Conservation (phyloP, 2,329 filamentous ascomycete species). For the Talaromyces verruculosus region DNA sequence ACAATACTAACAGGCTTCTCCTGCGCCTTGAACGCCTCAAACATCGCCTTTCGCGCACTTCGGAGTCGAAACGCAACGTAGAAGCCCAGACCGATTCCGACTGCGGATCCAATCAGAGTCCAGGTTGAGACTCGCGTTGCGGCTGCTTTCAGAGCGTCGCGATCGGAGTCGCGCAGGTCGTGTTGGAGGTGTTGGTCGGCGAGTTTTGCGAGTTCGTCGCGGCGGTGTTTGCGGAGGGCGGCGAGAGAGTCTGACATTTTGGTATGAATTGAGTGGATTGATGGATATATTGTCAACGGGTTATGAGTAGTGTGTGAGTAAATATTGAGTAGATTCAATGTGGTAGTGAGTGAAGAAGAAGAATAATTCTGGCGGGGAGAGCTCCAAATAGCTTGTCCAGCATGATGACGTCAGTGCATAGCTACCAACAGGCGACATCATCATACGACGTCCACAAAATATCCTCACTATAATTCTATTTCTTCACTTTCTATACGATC, state of each 20-base stretch:
- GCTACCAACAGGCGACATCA: background rate
- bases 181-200: slow-evolving; percentile 61
- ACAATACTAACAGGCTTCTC: slow-evolving; percentile 63
- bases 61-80: slow-evolving; percentile 60
- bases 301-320: background rate
- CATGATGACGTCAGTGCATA: slow-evolving; percentile 13
- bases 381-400: background rate
- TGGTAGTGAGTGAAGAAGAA: slow-evolving; percentile 21
- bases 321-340: background rate
- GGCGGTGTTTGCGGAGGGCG: slow-evolving; percentile 47
- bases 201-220: slow-evolving; percentile 54
- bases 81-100: slow-evolving; percentile 61
- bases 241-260: slow-evolving; percentile 47
- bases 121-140: slow-evolving; percentile 56
- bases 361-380: slow-evolving; percentile 2
- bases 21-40: slow-evolving; percentile 59
- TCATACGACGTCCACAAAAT: background rate
- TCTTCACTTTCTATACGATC: background rate
- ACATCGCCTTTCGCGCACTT: slow-evolving; percentile 57
- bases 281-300: background rate
- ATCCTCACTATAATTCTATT: background rate
- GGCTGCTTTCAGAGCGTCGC: slow-evolving; percentile 57
- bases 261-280: background rate
- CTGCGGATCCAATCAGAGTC: slow-evolving; percentile 58
- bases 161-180: slow-evolving; percentile 60